phyloP scores from a whole-genome alignment of 2,329 filamentous ascomycete species.

The Talaromyces sp. region DNA sequence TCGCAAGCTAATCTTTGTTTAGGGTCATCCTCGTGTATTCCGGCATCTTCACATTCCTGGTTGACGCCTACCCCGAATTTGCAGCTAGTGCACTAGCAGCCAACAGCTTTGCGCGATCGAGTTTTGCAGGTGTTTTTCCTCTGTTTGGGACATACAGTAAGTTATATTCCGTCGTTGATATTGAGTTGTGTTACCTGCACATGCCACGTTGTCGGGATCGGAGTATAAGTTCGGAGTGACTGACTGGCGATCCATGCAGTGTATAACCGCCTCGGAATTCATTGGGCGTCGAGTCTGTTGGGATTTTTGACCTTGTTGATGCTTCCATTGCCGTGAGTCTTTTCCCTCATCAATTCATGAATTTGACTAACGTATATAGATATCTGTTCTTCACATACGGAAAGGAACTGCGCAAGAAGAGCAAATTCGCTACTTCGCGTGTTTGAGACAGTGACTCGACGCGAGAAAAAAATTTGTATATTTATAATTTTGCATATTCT shows the following conservation, averaged over 20 bases:
- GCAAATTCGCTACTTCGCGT: constrained; percentile 39
- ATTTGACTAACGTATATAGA: constrained; percentile 25
- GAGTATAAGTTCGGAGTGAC: constrained; percentile 45
- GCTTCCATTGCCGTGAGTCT: constrained; percentile 45
- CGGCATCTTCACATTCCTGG: constrained; percentile 85
- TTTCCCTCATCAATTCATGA: not conserved
- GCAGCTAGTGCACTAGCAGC: constrained; percentile 69
- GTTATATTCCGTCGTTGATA: not conserved
- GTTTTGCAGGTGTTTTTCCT: constrained; percentile 76
- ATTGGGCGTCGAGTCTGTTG: constrained; percentile 48
- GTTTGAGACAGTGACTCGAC: constrained; percentile 18
- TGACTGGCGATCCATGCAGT: constrained; percentile 32
- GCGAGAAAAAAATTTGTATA: not conserved
- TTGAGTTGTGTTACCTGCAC: not conserved
- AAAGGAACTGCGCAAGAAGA: constrained; percentile 41
- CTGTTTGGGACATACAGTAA: constrained; percentile 64
- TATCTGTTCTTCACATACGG: constrained; percentile 48
- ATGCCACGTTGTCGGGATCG: not conserved
- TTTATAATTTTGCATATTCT: not conserved
- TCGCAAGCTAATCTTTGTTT: constrained; percentile 7
- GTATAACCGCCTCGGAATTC: constrained; percentile 48
- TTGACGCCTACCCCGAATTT: constrained; percentile 56
- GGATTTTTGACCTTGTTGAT: constrained; percentile 46
- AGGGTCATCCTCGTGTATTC: constrained; percentile 76
- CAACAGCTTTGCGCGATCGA: constrained; percentile 75